Base-by-base conservation (phyloP, 345 rosid genomes). In the Linum trigynum region DNA sequence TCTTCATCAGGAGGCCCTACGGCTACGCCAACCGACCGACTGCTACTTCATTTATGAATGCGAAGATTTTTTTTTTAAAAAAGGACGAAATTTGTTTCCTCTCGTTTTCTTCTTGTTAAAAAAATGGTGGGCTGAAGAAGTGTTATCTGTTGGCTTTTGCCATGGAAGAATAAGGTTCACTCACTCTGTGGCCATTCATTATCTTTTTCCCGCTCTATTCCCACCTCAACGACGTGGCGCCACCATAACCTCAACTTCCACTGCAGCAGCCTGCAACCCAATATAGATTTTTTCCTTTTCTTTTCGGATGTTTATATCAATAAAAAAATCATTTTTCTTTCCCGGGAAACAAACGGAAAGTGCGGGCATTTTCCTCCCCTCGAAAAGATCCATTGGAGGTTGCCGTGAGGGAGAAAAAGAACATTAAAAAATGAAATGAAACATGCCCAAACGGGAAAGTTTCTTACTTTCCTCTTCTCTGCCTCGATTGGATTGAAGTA, bases 191-290 rank as follows among this genome's bases (percentile, higher is more conserved):
- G 68, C 60, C 57, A 12, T 64, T 64, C 72, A 36, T 68, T 64
- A 36, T 80, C 75, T 78, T 80, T 82, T 76, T 71, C 78, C 73
- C 63, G 68, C 15, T 80, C 77, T 78, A 72, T 80, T 74, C 80
- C 14, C 81, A 65, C 23, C 3, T 39, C 65, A 57, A 39, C 55
- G 61, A 78, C 87, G 87, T 80, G 87, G 87, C 83, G 45, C 36
- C 69, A 69, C 66, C 62, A 69, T 61, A 32, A 63, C 87, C 87
- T 65, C 66, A 76, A 51, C 17, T 62, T 38, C 53, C 6, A 43
- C 50, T 43, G 50, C 50, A 43, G 10, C 50, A 43, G 32, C 32
- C 32, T 23, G 32, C 32, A 23, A 23, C 32, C 32, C 32, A 23
- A 23, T 23, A 23, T 23, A 23, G 32, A 23, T 23, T 23, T 23